Evolutionary conservation across 805 yeast genomes (phyloP), one percentile per base, ranked within the genome.

Genomic region (Zygotorulaspora danielsina): DNA sequence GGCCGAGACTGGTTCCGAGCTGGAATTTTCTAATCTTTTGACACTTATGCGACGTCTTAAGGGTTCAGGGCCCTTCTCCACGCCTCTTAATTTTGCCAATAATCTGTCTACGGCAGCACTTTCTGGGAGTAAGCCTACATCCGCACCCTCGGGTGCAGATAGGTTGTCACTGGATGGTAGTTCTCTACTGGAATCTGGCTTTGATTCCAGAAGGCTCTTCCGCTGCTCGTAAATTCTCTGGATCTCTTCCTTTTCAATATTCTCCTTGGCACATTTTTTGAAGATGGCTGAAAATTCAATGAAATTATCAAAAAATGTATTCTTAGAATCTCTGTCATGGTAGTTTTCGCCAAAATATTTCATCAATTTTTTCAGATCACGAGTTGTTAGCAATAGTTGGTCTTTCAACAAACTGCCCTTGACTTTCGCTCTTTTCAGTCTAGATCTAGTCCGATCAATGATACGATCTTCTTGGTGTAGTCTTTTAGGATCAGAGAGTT

Each of bases 331-430:
- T 25, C 71, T 73, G 39, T 73, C 75, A 3, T 55, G 45, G 2
- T 76, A 73, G 51, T 78, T 79, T 57, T 84, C 94, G 6, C 90
- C 94, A 55, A 78, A 84, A 57, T 76, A 80, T 38, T 67, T 66
- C 85, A 84, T 78, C 41, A 80, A 55, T 39, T 73, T 71, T 19
- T 76, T 76, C 45, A 81, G 73, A 33, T 72, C 77, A 19, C 65
- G 64, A 43, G 73, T 62, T 0, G 84, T 76, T 34, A 65, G 63
- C 17, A 63, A 64, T 6, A 77, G 66, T 48, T 78, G 84, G 36
- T 67, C 75, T 20, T 64, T 53, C 38, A 84, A 61, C 19, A 73
- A 49, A 11, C 72, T 75, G 28, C 75, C 70, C 54, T 73, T 73
- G 30, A 71, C 65, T 48, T 70, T 72, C 0, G 84, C 84, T 46